phyloP scores from a whole-genome alignment of 495 filamentous ascomycete genomes.

The Penicillium canescens region DNA sequence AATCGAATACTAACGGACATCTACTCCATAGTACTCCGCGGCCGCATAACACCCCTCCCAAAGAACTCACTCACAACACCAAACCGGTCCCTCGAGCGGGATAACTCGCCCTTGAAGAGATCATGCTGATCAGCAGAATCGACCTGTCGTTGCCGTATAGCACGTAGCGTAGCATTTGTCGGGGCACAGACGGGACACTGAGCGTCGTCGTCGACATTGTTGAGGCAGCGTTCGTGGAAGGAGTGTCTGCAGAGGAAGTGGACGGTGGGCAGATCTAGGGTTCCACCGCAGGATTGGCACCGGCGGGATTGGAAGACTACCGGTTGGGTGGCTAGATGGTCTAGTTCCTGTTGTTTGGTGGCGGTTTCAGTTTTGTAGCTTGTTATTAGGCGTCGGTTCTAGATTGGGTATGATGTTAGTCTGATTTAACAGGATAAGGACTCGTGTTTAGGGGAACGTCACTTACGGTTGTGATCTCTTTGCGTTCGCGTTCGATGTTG shows the following conservation, averaged over 20 bases:
- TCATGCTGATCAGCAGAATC: constrained; percentile 89
- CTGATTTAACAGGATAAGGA: background rate
- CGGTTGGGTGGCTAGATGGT: constrained; percentile 73
- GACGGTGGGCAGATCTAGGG: constrained; percentile 81
- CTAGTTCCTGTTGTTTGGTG: constrained; percentile 73
- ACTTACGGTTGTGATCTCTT: constrained; percentile 71
- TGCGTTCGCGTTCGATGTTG: constrained; percentile 84
- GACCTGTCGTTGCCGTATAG: constrained; percentile 81
- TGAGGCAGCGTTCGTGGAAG: constrained; percentile 87
- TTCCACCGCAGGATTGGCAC: constrained; percentile 73
- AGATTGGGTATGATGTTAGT: constrained; percentile 16
- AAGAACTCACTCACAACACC: constrained; percentile 92
- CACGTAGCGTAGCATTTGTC: constrained; percentile 81
- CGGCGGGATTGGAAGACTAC: constrained; percentile 87
- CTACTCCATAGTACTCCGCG: constrained; percentile 43
- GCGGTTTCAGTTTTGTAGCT: constrained; percentile 87
- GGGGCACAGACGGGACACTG: constrained; percentile 85
- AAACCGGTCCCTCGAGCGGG: constrained; percentile 80
- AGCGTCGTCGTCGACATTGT: constrained; percentile 61
- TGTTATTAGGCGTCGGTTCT: constrained; percentile 79
- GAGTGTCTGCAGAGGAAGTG: constrained; percentile 97
- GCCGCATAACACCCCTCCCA: constrained; percentile 83
- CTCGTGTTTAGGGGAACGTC: background rate
- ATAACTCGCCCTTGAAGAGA: constrained; percentile 78
- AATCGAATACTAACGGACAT: background rate